A percentile compares a stretch with the other conserved stretches of the same genome.
These are phyloP conservation scores for Fusarium lateritium DNA, from an alignment of 2,329 filamentous ascomycete genomes.

Conservation along the genomic window DNA sequence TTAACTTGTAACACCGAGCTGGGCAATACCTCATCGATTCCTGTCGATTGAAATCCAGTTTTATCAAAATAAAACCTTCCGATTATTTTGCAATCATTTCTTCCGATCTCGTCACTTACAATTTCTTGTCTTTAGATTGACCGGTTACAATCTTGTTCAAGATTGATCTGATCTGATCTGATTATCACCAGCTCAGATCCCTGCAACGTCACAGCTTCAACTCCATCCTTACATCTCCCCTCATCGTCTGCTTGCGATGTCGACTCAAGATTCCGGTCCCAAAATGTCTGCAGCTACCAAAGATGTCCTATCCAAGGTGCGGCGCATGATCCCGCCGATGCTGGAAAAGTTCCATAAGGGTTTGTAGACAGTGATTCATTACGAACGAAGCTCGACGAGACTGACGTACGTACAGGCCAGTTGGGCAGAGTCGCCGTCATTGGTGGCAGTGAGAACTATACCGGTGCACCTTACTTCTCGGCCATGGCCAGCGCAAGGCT, in stretches of 20 bases:
- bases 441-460: constrained; percentile 95
- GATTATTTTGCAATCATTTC: background rate
- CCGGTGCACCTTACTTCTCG: constrained; percentile 97
- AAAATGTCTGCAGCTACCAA: constrained; percentile 79
- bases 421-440: constrained; percentile 93
- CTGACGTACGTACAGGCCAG: constrained; percentile 75
- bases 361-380: constrained; percentile 54
- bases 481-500: constrained; percentile 95
- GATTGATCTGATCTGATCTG: background rate
- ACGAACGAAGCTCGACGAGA: constrained; percentile 5
- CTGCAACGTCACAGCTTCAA: constrained; percentile 13
- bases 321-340: constrained; percentile 94
- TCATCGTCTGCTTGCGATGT: constrained; percentile 41
- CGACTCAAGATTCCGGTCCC: constrained; percentile 43
- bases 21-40: constrained; percentile 34
- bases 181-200: constrained; percentile 1
- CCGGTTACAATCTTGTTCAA: background rate
- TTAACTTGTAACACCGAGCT: constrained; percentile 23
- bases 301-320: constrained; percentile 83
- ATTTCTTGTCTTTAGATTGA: background rate
- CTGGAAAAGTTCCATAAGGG: constrained; percentile 97
- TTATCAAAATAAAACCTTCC: background rate
- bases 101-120: background rate
- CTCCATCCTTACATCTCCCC: constrained; percentile 6
- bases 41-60: constrained; percentile 13